phyloP scores from a whole-genome alignment of 345 rosid species.

The Firmiana major region DNA sequence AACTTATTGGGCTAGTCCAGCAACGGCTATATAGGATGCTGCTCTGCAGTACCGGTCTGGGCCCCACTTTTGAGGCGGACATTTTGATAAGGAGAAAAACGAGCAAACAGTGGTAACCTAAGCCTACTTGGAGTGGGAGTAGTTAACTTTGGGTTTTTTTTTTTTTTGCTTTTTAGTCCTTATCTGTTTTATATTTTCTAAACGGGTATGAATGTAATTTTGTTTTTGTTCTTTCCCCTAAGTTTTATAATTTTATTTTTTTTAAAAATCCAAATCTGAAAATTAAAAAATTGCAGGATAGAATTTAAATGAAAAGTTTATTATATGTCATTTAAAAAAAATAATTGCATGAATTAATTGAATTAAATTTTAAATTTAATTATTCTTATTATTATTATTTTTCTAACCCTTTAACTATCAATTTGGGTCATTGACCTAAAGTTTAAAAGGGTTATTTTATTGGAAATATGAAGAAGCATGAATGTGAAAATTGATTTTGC shows the following conservation, averaged over 20 bases:
- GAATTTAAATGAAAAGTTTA: too few species aligned
- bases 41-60: not conserved
- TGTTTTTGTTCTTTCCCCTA: too few species aligned
- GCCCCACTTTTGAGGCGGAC: constrained; percentile 22
- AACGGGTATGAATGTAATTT: not conserved
- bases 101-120: not conserved
- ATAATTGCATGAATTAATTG: too few species aligned
- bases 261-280: too few species aligned
- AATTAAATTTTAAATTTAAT: too few species aligned
- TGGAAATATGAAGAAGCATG: not conserved
- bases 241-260: too few species aligned
- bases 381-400: too few species aligned
- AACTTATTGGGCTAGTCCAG: not conserved
- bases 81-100: not conserved
- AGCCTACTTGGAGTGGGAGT: not conserved
- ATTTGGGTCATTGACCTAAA: too few species aligned
- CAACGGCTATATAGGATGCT: constrained; percentile 27
- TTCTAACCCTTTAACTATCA: too few species aligned
- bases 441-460: not conserved
- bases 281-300: too few species aligned
- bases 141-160: not conserved
- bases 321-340: too few species aligned
- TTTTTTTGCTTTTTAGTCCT: not conserved
- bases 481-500: not conserved
- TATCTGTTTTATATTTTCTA: not conserved